phyloP scores from a whole-genome alignment of 2,329 filamentous ascomycete species.

The Endocalyx cinctus region DNA sequence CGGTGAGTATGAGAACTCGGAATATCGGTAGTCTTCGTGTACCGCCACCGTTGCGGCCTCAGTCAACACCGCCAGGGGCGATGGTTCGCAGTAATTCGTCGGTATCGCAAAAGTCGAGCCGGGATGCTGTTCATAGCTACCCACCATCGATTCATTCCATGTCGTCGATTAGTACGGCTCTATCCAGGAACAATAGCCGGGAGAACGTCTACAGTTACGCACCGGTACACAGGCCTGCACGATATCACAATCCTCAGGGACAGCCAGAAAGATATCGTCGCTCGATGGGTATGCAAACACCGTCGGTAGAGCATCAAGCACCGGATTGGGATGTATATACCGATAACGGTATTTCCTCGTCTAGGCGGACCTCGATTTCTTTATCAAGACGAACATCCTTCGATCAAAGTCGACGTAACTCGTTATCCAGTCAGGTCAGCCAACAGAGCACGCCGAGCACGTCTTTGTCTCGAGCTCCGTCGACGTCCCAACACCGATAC shows the following conservation, averaged over 20 bases:
- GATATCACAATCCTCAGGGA: not conserved
- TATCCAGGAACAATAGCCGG: slow-evolving; percentile 13
- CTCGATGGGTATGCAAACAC: slow-evolving; percentile 14
- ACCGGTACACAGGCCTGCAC: too few species aligned
- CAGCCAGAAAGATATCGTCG: slow-evolving; percentile 8
- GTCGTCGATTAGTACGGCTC: slow-evolving; percentile 1
- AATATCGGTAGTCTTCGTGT: slow-evolving; percentile 30
- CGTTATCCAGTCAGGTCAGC: slow-evolving; percentile 24
- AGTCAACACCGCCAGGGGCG: slow-evolving; percentile 28
- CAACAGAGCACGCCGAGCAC: slow-evolving; percentile 14
- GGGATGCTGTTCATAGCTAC: slow-evolving; percentile 21
- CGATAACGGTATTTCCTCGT: slow-evolving; percentile 20
- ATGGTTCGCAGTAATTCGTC: slow-evolving; percentile 10
- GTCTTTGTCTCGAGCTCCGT: too few species aligned
- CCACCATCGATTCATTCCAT: slow-evolving; percentile 10
- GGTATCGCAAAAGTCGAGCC: slow-evolving; percentile 25
- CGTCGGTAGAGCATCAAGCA: slow-evolving; percentile 11
- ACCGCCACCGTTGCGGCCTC: slow-evolving; percentile 30
- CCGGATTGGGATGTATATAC: slow-evolving; percentile 25
- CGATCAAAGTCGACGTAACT: slow-evolving; percentile 27
- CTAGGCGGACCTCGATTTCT: slow-evolving; percentile 22
- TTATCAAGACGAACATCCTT: slow-evolving; percentile 21
- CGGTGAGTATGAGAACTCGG: slow-evolving; percentile 39
- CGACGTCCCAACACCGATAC: slow-evolving; percentile 9
- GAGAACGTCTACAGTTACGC: slow-evolving; percentile 16